Evolutionary conservation across 306 rosid species (phyloP).

Genomic region (Alnus glutinosa): DNA sequence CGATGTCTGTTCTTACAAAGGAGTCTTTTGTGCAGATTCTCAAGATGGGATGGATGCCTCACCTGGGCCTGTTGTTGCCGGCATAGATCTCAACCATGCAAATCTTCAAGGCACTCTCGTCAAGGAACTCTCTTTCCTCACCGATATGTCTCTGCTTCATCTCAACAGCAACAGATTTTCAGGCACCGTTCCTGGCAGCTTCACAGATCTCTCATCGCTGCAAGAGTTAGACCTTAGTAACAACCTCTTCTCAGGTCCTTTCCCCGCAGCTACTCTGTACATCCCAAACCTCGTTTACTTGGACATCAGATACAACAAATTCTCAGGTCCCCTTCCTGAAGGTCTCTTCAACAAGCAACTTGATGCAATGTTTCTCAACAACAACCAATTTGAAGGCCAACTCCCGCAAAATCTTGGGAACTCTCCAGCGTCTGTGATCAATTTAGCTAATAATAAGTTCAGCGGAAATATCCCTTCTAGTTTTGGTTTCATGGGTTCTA

Average conservation of each 20-base stretch:
- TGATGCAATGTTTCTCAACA: conserved; percentile 86
- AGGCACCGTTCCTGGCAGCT: conserved; percentile 68
- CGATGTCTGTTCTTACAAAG: conserved; percentile 84
- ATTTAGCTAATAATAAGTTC: conserved; percentile 75
- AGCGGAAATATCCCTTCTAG: conserved; percentile 78
- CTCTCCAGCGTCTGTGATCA: conserved; percentile 95
- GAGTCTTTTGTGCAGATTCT: conserved; percentile 71
- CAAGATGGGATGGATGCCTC: conserved; percentile 39
- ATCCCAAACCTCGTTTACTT: conserved; percentile 78
- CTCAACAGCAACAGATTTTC: conserved; percentile 83
- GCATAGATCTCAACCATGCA: conserved; percentile 95
- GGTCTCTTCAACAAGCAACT: conserved; percentile 65
- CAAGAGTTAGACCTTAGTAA: conserved; percentile 91
- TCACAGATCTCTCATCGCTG: conserved; percentile 54
- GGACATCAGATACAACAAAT: conserved; percentile 82
- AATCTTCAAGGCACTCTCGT: conserved; percentile 80
- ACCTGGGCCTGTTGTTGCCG: conserved; percentile 51
- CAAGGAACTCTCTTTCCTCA: conserved; percentile 69
- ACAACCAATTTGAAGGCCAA: conserved; percentile 79
- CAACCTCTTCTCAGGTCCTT: conserved; percentile 79
- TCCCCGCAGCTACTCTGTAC: conserved; percentile 56
- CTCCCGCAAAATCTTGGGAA: conserved; percentile 78
- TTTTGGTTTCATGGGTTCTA: conserved; percentile 73
- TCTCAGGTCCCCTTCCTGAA: conserved; percentile 72
- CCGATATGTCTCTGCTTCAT: conserved; percentile 72